Evolutionary conservation across 768 basidiomycete genomes (phyloP).

Genomic region (Amanita inopinata): DNA sequence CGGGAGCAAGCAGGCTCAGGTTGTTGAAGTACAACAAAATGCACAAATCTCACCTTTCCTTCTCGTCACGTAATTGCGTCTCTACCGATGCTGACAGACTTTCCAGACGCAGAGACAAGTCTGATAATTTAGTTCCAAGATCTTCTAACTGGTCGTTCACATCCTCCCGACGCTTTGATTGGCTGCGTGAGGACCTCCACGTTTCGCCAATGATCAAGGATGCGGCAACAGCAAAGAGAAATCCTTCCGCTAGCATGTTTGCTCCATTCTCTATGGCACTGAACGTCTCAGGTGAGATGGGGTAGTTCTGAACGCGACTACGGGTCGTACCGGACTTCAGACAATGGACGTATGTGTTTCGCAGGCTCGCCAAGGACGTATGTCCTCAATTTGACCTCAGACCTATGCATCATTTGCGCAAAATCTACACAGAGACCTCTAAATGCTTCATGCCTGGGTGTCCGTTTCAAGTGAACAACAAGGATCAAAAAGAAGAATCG

Average conservation of each 20-base stretch:
- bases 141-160: slow-evolving; percentile 66
- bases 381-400: slow-evolving; percentile 63
- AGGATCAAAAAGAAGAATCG: neutral
- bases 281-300: slow-evolving; percentile 2
- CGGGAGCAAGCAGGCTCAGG: neutral
- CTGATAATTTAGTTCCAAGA: slow-evolving; percentile 35
- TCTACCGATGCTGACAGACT: slow-evolving; percentile 31
- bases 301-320: neutral
- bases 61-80: slow-evolving; percentile 34
- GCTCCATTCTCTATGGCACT: slow-evolving; percentile 85
- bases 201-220: slow-evolving; percentile 66
- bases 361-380: slow-evolving; percentile 71
- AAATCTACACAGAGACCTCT: slow-evolving; percentile 60
- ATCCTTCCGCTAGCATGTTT: slow-evolving; percentile 77
- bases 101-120: slow-evolving; percentile 34
- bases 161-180: slow-evolving; percentile 58
- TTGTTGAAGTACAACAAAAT: neutral
- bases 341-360: slow-evolving; percentile 63
- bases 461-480: slow-evolving; percentile 1
- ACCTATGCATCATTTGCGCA: slow-evolving; percentile 69
- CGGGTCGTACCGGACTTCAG: slow-evolving; percentile 49
- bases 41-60: slow-evolving; percentile 29
- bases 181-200: slow-evolving; percentile 62
- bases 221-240: slow-evolving; percentile 72
- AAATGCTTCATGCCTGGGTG: slow-evolving; percentile 56